Percentiles rank a stretch among this genome's conserved stretches.
phyloP scores from a whole-genome alignment of 805 yeast genomes.

The Metschnikowia vanudenii region DNA sequence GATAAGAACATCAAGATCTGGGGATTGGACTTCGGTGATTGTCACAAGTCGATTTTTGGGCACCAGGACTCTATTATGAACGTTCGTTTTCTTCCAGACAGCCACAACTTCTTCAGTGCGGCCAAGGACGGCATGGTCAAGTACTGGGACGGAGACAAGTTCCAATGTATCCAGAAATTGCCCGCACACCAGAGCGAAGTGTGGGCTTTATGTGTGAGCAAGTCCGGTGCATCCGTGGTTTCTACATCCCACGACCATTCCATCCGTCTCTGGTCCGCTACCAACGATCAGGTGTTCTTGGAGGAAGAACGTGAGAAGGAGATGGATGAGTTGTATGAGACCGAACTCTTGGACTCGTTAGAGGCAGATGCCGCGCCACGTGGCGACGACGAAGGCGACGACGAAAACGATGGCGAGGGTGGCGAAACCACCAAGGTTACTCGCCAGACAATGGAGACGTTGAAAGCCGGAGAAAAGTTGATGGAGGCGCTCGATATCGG shows the following conservation, averaged over 20 bases:
- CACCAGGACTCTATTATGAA: constrained; percentile 95
- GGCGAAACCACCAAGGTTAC: constrained; percentile 66
- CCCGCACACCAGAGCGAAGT: constrained; percentile 86
- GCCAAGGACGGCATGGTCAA: constrained; percentile 87
- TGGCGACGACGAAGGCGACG: constrained; percentile 25
- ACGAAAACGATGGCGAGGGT: constrained; percentile 39
- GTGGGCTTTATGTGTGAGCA: constrained; percentile 84
- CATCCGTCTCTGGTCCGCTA: constrained; percentile 88
- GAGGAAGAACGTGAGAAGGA: constrained; percentile 97
- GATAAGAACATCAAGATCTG: constrained; percentile 96
- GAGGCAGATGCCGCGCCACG: constrained; percentile 50
- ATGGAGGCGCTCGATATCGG: constrained; percentile 92
- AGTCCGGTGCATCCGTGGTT: constrained; percentile 67
- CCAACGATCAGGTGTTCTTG: constrained; percentile 91
- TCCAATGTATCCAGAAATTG: constrained; percentile 86
- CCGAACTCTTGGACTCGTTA: constrained; percentile 67
- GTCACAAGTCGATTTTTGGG: constrained; percentile 94
- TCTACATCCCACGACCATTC: constrained; percentile 92
- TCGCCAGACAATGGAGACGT: constrained; percentile 83
- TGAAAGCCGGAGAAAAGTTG: constrained; percentile 90
- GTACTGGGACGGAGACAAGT: constrained; percentile 98
- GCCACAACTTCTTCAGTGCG: constrained; percentile 85
- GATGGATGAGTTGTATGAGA: constrained; percentile 87
- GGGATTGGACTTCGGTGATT: constrained; percentile 99
- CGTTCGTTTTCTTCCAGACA: constrained; percentile 78